Evolutionary conservation across 306 rosid genomes (phyloP).

Genomic region (Sesbania bispinosa): DNA sequence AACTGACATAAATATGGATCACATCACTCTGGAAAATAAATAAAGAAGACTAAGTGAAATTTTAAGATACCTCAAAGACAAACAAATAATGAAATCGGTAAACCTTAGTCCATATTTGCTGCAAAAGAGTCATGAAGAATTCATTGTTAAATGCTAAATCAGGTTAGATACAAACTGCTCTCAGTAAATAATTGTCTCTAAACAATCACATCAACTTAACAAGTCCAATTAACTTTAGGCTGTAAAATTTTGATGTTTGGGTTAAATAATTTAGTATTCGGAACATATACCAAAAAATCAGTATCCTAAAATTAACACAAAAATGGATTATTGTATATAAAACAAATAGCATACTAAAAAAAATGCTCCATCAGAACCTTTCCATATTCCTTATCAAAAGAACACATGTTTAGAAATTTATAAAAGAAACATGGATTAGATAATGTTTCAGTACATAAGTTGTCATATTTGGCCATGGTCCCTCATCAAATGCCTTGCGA

Average conservation of each 20-base stretch:
- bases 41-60: conserved; percentile 17
- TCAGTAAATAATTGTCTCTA: no score
- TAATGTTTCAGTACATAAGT: no score
- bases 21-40: conserved; percentile 63
- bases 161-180: no score
- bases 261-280: no score
- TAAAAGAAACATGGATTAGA: background rate
- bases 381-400: background rate
- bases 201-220: no score
- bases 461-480: conserved; percentile 89
- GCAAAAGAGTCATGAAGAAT: conserved; percentile 75
- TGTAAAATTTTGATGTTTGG: no score
- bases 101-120: conserved; percentile 98
- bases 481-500: conserved; percentile 75
- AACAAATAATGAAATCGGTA: conserved; percentile 28
- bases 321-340: no score
- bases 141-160: no score
- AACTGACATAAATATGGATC: conserved; percentile 75
- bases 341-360: no score
- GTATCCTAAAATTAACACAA: no score
- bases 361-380: background rate
- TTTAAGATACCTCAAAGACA: conserved; percentile 18
- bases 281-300: no score
- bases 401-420: background rate
- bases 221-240: no score